Evolutionary conservation across 1,284 basidiomycete species (phyloP).

Genomic region (Microbotryum scabiosae): DNA sequence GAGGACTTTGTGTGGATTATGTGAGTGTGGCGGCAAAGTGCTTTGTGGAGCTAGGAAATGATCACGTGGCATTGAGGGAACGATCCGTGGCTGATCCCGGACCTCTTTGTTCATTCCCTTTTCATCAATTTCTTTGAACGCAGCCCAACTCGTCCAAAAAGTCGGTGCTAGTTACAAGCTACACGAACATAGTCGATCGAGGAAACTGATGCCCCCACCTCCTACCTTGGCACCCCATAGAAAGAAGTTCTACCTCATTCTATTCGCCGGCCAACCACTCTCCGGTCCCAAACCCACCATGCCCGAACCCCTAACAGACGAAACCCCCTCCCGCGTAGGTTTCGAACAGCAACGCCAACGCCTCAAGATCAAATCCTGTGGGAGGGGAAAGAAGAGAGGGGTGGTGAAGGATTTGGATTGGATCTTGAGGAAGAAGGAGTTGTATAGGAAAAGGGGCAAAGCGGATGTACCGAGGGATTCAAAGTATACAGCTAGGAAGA

Average conservation of each 20-base stretch:
- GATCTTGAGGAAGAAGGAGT: constrained; percentile 51
- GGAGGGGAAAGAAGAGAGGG: constrained; percentile 19
- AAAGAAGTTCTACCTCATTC: constrained; percentile 79
- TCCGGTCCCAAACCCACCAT: constrained; percentile 21
- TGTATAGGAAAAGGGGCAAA: constrained; percentile 49
- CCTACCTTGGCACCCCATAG: no score
- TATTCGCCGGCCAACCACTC: constrained; percentile 59
- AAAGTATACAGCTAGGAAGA: constrained; percentile 16
- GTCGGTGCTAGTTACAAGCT: no score
- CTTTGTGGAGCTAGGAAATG: no score
- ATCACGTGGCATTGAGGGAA: no score
- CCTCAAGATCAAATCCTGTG: constrained; percentile 4
- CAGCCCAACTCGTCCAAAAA: constrained; percentile 76
- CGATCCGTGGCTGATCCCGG: no score
- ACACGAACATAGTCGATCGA: no score
- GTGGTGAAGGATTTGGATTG: constrained; percentile 43
- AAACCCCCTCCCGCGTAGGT: constrained; percentile 44
- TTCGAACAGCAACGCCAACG: constrained; percentile 55
- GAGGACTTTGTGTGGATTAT: constrained; percentile 93
- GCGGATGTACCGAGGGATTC: constrained; percentile 40
- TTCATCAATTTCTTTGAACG: no score
- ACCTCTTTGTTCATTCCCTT: no score
- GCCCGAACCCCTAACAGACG: constrained; percentile 38
- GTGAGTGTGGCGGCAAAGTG: constrained; percentile 9
- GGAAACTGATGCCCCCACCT: no score